These are phyloP conservation scores for Coniochaeta ligniaria DNA, from an alignment of 2,329 filamentous ascomycete genomes.

Conservation along the genomic window DNA sequence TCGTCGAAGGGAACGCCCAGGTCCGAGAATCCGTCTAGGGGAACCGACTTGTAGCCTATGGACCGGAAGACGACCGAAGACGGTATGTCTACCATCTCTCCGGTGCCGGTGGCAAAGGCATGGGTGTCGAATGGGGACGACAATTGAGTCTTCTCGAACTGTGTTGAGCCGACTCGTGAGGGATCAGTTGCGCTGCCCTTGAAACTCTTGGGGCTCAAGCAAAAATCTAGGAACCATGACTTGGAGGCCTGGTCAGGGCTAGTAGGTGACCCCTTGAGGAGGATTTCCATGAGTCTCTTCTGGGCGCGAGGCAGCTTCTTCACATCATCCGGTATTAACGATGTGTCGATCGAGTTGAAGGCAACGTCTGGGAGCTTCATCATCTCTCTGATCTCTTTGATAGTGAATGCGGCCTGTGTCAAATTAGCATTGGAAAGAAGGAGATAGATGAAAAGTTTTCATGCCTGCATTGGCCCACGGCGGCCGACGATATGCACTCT, in stretches of 20 bases:
- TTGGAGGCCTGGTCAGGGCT: constrained; percentile 43
- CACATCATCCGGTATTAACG: constrained; percentile 60
- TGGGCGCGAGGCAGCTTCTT: constrained; percentile 67
- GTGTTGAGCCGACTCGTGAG: constrained; percentile 52
- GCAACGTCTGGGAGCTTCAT: constrained; percentile 66
- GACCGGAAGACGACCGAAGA: constrained; percentile 78
- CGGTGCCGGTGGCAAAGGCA: constrained; percentile 40
- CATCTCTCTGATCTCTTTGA: constrained; percentile 87
- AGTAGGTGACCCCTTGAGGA: constrained; percentile 64
- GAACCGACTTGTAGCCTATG: constrained; percentile 85
- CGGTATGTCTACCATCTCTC: constrained; percentile 44
- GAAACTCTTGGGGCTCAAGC: constrained; percentile 71
- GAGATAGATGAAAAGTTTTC: background rate
- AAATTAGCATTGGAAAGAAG: constrained; percentile 3
- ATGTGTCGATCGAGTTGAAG: constrained; percentile 61
- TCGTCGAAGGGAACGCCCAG: constrained; percentile 74
- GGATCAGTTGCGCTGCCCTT: constrained; percentile 37
- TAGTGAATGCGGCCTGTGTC: constrained; percentile 77
- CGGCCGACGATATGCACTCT: constrained; percentile 83
- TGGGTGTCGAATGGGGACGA: constrained; percentile 45
- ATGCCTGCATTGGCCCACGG: constrained; percentile 78
- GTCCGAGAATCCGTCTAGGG: constrained; percentile 66
- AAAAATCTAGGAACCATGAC: constrained; percentile 80
- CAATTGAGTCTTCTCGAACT: constrained; percentile 58
- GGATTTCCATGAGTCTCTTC: constrained; percentile 71